Conservation (phyloP, 345 rosid species). For the Gossypium sturtianum region DNA sequence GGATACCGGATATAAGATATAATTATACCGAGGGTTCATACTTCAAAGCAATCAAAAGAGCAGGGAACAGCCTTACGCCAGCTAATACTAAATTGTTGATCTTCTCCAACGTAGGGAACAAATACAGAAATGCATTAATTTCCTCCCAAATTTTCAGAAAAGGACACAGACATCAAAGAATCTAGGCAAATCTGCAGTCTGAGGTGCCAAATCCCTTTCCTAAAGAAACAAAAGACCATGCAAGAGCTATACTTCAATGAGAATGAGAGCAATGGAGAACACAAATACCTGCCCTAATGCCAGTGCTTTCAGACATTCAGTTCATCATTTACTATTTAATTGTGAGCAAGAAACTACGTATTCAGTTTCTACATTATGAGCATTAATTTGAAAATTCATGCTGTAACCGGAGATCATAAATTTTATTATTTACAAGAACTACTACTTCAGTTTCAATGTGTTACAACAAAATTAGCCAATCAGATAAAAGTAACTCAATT, state of each 20-base stretch:
- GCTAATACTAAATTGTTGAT: not conserved
- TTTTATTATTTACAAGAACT: not conserved
- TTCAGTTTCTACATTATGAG: not conserved
- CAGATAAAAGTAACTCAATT: not conserved
- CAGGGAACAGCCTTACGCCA: not conserved
- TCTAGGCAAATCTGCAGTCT: not conserved
- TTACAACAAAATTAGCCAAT: not conserved
- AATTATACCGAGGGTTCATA: not conserved
- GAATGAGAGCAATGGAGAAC: not conserved
- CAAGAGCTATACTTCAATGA: not conserved
- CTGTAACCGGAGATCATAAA: not conserved
- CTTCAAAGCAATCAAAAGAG: not conserved
- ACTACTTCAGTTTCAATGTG: not conserved
- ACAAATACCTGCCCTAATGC: not conserved
- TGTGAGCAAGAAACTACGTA: not conserved
- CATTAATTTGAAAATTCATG: not conserved
- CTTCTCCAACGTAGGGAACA: not conserved
- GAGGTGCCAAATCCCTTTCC: conserved; percentile 4
- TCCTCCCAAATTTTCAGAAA: not conserved
- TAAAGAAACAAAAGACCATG: not conserved
- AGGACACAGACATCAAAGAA: not conserved
- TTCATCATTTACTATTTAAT: not conserved
- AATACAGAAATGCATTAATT: not conserved
- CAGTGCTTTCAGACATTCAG: not conserved
- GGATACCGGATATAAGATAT: not conserved